Evolutionary conservation across 345 rosid species (phyloP).

Genomic region (Microcos paniculata): DNA sequence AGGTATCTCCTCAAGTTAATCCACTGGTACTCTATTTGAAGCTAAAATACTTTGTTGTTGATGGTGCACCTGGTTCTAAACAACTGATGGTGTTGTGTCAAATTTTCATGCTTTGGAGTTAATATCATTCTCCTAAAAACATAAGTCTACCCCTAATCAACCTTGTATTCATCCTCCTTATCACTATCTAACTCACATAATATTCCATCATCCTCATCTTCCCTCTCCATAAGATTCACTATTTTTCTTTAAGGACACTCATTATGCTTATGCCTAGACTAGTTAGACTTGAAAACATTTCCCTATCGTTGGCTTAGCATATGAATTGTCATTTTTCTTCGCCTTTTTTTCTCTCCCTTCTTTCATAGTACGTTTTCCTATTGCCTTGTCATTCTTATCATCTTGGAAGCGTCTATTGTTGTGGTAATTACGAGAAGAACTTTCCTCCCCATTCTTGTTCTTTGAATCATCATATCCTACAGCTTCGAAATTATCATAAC

Average conservation of each 20-base stretch:
- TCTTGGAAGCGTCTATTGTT: background rate
- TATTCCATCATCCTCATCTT: background rate
- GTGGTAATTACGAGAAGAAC: too few species aligned
- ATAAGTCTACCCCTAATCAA: background rate
- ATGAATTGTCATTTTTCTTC: background rate
- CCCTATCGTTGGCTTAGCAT: background rate
- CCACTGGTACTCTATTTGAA: too few species aligned
- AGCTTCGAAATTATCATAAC: background rate
- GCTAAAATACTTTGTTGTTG: background rate
- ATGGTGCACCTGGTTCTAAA: background rate
- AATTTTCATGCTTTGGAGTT: background rate
- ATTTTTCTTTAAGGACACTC: background rate
- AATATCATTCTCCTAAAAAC: background rate
- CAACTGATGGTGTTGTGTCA: background rate
- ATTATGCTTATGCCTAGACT: background rate
- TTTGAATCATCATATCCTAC: background rate
- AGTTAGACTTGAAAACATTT: constrained; percentile 3
- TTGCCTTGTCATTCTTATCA: background rate
- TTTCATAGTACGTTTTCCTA: background rate
- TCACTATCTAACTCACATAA: background rate
- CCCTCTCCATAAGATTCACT: background rate
- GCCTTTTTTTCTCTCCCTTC: background rate
- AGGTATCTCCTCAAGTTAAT: too few species aligned
- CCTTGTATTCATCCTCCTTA: background rate
- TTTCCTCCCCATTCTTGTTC: background rate